Percentiles rank a stretch among this genome's conserved stretches.
Evolutionary conservation across 2,329 filamentous ascomycete genomes (phyloP).

Genomic region (Ophiostoma australiae): DNA sequence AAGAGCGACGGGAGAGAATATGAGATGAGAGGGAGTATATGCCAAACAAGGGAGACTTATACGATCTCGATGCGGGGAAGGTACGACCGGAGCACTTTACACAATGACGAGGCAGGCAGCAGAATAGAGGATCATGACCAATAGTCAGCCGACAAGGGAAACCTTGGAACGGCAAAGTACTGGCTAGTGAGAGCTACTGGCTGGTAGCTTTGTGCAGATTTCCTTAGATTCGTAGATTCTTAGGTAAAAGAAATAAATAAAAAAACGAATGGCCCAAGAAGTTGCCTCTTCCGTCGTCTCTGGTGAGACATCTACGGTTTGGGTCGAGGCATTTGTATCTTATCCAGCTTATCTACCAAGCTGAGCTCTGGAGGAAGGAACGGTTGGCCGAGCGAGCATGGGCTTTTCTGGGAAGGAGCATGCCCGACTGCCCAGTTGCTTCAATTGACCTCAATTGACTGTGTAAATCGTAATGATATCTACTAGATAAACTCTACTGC

Average conservation of each 20-base stretch:
- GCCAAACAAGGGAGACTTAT: background rate
- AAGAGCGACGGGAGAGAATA: too few relatives aligned
- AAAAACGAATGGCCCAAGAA: background rate
- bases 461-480: background rate
- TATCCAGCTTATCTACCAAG: background rate
- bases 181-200: background rate
- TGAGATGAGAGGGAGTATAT: background rate
- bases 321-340: background rate
- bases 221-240: background rate
- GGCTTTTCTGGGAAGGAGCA: background rate
- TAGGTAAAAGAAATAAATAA: background rate
- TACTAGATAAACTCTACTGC: background rate
- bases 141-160: background rate
- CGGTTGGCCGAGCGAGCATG: background rate
- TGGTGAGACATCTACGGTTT: background rate
- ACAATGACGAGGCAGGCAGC: constrained; percentile 13
- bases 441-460: background rate
- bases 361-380: background rate
- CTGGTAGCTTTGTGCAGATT: background rate
- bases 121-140: background rate
- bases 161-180: constrained; percentile 11
- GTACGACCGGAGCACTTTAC: background rate
- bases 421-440: background rate
- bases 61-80: constrained; percentile 15
- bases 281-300: background rate